Evolutionary conservation across 2,329 filamentous ascomycete genomes (phyloP).

Genomic region (Colletotrichum sp.): DNA sequence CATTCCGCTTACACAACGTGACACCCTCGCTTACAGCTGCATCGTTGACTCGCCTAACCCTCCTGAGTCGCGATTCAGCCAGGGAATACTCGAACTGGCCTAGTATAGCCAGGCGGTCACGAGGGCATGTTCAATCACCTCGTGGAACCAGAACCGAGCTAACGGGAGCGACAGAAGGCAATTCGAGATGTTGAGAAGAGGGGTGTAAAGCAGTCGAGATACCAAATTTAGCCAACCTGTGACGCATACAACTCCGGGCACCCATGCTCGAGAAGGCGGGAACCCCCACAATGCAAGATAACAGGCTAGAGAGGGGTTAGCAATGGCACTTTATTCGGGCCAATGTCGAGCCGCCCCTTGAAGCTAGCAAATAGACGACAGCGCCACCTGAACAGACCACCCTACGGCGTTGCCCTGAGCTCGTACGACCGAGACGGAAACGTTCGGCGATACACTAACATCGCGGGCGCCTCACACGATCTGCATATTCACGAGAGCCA

Average conservation of each 20-base stretch:
- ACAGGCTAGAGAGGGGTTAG: neutral
- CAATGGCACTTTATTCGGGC: neutral
- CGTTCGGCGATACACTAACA: neutral
- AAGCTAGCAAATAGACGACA: neutral
- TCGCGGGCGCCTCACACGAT: neutral
- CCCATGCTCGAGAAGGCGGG: neutral
- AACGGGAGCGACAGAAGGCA: neutral
- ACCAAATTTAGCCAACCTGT: neutral
- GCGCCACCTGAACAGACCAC: neutral
- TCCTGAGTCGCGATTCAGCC: neutral
- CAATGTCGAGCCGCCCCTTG: neutral
- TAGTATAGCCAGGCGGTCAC: neutral
- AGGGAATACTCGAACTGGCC: neutral
- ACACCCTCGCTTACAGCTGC: neutral
- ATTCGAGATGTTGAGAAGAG: neutral
- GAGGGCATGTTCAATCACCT: neutral
- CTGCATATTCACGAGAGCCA: neutral
- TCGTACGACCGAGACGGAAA: neutral
- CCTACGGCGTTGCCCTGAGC: neutral
- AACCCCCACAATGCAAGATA: neutral
- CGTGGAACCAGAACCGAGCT: neutral
- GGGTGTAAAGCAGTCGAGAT: neutral
- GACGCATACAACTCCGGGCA: neutral
- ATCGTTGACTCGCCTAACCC: neutral
- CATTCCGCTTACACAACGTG: neutral